Evolutionary conservation across 2,329 filamentous ascomycete species (phyloP), one percentile per base, ranked within the genome.

Genomic region (Pseudonectria buxi): DNA sequence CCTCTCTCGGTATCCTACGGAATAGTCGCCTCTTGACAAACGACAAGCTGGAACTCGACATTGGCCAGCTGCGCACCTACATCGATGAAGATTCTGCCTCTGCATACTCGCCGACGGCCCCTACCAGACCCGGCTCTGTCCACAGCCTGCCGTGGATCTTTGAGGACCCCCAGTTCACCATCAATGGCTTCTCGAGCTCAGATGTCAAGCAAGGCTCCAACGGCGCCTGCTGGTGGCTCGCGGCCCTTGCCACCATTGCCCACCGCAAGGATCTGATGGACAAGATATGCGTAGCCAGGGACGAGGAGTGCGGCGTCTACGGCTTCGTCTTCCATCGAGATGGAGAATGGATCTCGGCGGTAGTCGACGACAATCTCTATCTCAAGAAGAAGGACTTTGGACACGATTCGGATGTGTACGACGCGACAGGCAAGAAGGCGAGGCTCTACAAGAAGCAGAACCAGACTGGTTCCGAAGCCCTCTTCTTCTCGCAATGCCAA

Each of bases 181-280:
- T 63, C n/a, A 57, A 59, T 18, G 61, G 61, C 11, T 68, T 55
- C 41, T 59, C 62, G 10, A 54, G 57, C 28, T 60, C 63, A 1
- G 64, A 68, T 26, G 61, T 68, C 41, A 63, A 62, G 44, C 65
- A 68, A 37, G 64, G 64, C 14, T 42, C 41, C 9, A 72, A 73
- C 43, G 82, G 82, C 2, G 79, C 86, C 54, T 86, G 82, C 58
- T 86, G 82, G 81, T 77, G 83, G 55, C 68, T 86, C 54, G 80
- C 82, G 4, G 80, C 79, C 1, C 59, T 86, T 12, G 78, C 77
- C 14, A 82, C 81, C 0, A 72, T 86, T 46, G 78, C 76, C 10
- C 82, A 83, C 45, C 76, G 79, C 44, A 62, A 71, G 33, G 76
- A 72, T 3, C 56, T 86, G 24, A 81, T 86, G 49, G 70, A 81